Evolutionary conservation across 1,284 basidiomycete species (phyloP), one percentile per base, ranked within the genome.

Genomic region (Sporisorium sorghi): DNA sequence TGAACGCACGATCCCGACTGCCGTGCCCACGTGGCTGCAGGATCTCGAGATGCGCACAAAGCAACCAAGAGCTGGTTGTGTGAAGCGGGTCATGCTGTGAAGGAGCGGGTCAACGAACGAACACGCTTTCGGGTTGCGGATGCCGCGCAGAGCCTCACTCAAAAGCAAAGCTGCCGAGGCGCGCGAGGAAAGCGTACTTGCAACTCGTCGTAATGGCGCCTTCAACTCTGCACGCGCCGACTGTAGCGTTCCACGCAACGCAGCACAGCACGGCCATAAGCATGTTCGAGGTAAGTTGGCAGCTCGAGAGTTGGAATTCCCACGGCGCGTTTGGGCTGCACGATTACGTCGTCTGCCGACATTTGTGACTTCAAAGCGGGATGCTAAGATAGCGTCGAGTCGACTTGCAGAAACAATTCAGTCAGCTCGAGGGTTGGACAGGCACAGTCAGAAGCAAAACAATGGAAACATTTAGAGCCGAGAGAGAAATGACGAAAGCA

Each of bases 331-430:
- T 7, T 14, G 8, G 35, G 43, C 44, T 46, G 44, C 46, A 47
- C 26, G 26, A 47, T 47, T 30, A 47, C 46, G 46, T 47, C 26
- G 44, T n/a, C n/a, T n/a, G 26, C 44, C 24, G 44, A 28, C 43
- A 26, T 47, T 32, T 50, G 7, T 7, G 23, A 21, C 28, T n/a
- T n/a, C n/a, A n/a, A n/a, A n/a, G n/a, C n/a, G n/a, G n/a, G n/a
- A n/a, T n/a, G n/a, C n/a, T n/a, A n/a, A n/a, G n/a, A n/a, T n/a
- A 37, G 35, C 35, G 35, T 37, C 35, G 35, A 11, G n/a, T 8
- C 15, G 4, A 5, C 15, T 2, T 10, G 17, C 35, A 37, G 5
- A 37, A n/a, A n/a, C n/a, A n/a, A n/a, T n/a, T n/a, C 35, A 37
- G 35, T 37, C 35, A 37, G 35, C 35, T n/a, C 35, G 35, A 37